Percentiles rank a stretch among this genome's conserved stretches.
Evolutionary conservation across 805 yeast genomes (phyloP).

Genomic region (Candida bentonensis): DNA sequence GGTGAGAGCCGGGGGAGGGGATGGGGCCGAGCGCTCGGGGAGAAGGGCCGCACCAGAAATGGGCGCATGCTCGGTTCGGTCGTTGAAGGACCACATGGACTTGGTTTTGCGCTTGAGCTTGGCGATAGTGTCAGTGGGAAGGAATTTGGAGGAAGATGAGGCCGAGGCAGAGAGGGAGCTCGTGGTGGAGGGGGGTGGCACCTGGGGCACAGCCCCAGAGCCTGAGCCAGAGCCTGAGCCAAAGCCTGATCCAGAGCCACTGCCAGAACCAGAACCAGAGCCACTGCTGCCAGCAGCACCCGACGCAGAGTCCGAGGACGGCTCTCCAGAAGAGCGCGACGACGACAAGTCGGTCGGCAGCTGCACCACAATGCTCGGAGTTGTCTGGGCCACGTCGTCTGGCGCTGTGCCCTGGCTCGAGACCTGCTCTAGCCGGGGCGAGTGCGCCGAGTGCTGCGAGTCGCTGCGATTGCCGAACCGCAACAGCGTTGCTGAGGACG

Average conservation of each 20-base stretch:
- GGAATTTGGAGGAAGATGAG: not conserved
- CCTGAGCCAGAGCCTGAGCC: too few species aligned
- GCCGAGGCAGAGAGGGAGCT: too few species aligned
- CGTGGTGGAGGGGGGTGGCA: too few species aligned
- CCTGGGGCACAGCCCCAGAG: too few species aligned
- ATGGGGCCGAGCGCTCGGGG: not conserved
- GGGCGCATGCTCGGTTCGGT: not conserved
- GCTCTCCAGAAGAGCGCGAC: not conserved
- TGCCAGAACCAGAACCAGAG: too few species aligned
- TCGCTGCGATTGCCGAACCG: not conserved
- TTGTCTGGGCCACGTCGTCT: not conserved
- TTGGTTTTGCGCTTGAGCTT: not conserved
- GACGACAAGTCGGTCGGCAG: not conserved
- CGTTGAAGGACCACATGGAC: slow-evolving; percentile 1
- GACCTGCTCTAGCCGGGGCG: slow-evolving; percentile 1
- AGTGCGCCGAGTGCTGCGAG: not conserved
- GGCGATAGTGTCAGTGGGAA: slow-evolving; percentile 1
- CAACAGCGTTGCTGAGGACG: not conserved
- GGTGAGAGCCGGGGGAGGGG: not conserved
- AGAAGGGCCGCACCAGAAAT: not conserved
- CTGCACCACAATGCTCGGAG: not conserved
- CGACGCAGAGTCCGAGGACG: too few species aligned
- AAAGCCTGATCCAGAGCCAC: too few species aligned
- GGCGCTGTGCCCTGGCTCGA: not conserved
- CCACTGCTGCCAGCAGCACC: too few species aligned